phyloP scores from a whole-genome alignment of 1,139 yeast genomes.

The Waltiozyma sp. region DNA sequence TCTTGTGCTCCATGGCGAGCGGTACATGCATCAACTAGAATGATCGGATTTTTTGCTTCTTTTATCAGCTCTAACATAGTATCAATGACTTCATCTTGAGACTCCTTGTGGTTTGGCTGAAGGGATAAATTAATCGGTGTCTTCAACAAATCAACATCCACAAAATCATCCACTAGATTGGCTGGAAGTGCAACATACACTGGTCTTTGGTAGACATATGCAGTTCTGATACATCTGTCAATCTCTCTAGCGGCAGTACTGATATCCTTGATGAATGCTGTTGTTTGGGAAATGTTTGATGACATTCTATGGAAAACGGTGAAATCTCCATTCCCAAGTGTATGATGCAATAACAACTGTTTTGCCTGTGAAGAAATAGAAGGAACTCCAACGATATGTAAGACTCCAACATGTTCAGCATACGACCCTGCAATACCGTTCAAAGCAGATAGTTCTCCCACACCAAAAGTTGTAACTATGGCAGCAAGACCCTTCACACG shows the following conservation, averaged over 20 bases:
- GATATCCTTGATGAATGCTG: slow-evolving; percentile 53
- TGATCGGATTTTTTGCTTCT: slow-evolving; percentile 55
- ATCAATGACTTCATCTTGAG: slow-evolving; percentile 64
- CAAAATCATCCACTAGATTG: slow-evolving; percentile 57
- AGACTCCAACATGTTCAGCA: slow-evolving; percentile 33
- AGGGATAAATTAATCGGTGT: slow-evolving; percentile 55
- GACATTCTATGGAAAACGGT: slow-evolving; percentile 72
- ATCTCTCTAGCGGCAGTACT: slow-evolving; percentile 55
- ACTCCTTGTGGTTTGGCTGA: slow-evolving; percentile 55
- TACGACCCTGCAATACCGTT: slow-evolving; percentile 20
- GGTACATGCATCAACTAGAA: slow-evolving; percentile 83
- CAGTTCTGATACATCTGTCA: slow-evolving; percentile 66
- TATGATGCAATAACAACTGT: slow-evolving; percentile 48
- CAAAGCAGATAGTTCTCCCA: slow-evolving; percentile 19
- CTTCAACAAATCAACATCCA: slow-evolving; percentile 44
- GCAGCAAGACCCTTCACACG: slow-evolving; percentile 32
- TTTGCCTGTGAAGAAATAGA: slow-evolving; percentile 55
- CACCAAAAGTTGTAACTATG: slow-evolving; percentile 30
- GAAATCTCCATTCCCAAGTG: slow-evolving; percentile 72
- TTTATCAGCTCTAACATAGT: slow-evolving; percentile 40
- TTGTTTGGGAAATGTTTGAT: slow-evolving; percentile 53
- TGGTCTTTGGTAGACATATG: slow-evolving; percentile 67
- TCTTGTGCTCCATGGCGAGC: slow-evolving; percentile 59
- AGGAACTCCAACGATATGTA: slow-evolving; percentile 32
- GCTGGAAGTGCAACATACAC: slow-evolving; percentile 79